Evolutionary conservation across 805 yeast species (phyloP), one percentile per base, ranked within the genome.

Genomic region (Cyberlindnera mycetangii): DNA sequence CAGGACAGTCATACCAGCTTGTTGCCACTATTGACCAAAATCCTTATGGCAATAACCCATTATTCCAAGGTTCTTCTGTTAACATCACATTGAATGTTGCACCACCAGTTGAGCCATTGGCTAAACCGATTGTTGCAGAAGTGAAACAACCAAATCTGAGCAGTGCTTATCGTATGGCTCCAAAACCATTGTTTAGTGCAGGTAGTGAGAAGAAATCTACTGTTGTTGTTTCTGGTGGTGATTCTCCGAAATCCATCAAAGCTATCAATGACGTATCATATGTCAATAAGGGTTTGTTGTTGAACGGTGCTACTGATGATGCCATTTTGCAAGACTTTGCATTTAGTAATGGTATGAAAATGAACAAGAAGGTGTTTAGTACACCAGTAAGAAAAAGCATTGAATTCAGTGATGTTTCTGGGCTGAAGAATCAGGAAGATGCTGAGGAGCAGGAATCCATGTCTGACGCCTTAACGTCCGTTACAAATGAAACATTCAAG

Each of bases 21-120:
- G 58, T 62, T 38, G 60, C 51, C 40, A 51, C 67, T 42, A 59
- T 66, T 42, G 70, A 67, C 45, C 71, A 72, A 47, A 78, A 84
- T 59, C 96, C 97, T 35, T 90, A 87, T 60, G 95, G 96, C 1
- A 74, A 78, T 38, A 82, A 83, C 54, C 85, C 89, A 6, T 68
- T 90, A 41, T 88, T 86, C 54, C 62, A 60, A 34, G 54, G 62
- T 22, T 61, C 63, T 25, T 58, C 65, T n/a, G 68, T 67, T 9
- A 54, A 57, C 22, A 59, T 68, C 14, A 67, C 72, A 7, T 41
- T 66, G 18, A 61, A 66, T 20, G 68, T 74, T 4, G 59, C 57
- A 35, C 65, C 70, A 11, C 57, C 67, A 11, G 51, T 59, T 17
- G 71, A 69, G 32, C 73, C 78, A 9, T 66, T 76, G 7, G 73